Evolutionary conservation across 73 alveolate species (phyloP), one percentile per base, ranked within the genome.

Genomic region (Paramecium sexaurelia): DNA sequence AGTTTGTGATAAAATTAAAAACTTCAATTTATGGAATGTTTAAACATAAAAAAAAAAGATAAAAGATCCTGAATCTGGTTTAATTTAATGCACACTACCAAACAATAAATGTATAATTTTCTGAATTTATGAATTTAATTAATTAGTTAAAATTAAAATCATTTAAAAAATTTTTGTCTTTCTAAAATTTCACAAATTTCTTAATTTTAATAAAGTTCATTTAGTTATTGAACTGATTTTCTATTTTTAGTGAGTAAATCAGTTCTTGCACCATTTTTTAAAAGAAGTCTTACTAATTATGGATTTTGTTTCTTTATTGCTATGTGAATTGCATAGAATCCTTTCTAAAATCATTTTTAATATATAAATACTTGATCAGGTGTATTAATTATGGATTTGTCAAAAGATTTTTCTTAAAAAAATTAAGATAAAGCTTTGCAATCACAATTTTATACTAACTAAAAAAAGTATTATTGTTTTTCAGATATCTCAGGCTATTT

Each of bases 241-340:
- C 90, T 73, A 29, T 39, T 78, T 13, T 78, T 78, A 9, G 90
- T 78, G 5, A 37, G 26, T 24, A 78, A 55, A 78, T 37, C 39
- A 40, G 67, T 36, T 27, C 51, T 43, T 20, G 90, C 73, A 11
- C 90, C 90, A 41, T 39, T 1, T 40, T 78, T 24, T 24, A 78
- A 43, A 1, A 78, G 51, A 6, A 40, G n/a, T 11, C 19, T 39
- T 24, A 78, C 2, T 11, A 78, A 20, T 15, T 19, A 43, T 35
- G 32, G 27, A 41, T 78, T 39, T 11, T 40, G 3, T 40, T 78
- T 39, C 26, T 27, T 43, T 5, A 78, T 39, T 39, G 90, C 90
- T 39, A 78, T 15, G n/a, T 78, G 90, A 24, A 78, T 40, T 19
- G 73, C 73, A 15, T 78, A 78, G n/a, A 40, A 40, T 40, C 90